A percentile compares a stretch with the other conserved stretches of the same genome.
Conservation (phyloP, 2,329 filamentous ascomycete genomes). For the Domatiomyces globalis region DNA sequence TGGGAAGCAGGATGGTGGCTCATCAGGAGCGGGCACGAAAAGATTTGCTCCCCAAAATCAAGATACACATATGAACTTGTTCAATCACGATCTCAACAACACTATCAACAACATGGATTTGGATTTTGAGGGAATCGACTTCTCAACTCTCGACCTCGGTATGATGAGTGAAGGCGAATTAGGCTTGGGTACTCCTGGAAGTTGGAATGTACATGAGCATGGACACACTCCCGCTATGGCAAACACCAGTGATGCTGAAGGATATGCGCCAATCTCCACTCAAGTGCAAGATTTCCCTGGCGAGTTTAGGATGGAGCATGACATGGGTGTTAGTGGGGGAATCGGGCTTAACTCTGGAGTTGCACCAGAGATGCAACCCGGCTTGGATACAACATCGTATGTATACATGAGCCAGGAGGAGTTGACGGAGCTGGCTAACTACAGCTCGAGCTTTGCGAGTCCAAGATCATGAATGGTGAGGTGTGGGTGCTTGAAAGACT, state of each 20-base stretch:
- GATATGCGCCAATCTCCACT: background rate
- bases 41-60: background rate
- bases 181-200: constrained; percentile 6
- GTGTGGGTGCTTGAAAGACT: too few species aligned
- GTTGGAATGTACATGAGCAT: too few species aligned
- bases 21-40: background rate
- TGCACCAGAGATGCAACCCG: background rate
- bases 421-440: background rate
- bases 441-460: background rate
- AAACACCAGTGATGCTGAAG: background rate
- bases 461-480: too few species aligned
- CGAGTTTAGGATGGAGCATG: background rate
- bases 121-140: constrained; percentile 18
- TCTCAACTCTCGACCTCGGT: constrained; percentile 14
- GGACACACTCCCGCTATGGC: background rate
- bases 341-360: background rate
- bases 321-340: background rate
- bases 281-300: background rate
- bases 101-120: constrained; percentile 12
- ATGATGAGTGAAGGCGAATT: constrained; percentile 14
- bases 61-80: background rate
- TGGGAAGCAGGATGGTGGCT: constrained; percentile 19
- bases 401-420: background rate
- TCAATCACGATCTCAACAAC: background rate
- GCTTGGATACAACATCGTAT: background rate